These are phyloP conservation scores for Fusarium sp. DNA, from an alignment of 2,329 filamentous ascomycete genomes.

Conservation along the genomic window DNA sequence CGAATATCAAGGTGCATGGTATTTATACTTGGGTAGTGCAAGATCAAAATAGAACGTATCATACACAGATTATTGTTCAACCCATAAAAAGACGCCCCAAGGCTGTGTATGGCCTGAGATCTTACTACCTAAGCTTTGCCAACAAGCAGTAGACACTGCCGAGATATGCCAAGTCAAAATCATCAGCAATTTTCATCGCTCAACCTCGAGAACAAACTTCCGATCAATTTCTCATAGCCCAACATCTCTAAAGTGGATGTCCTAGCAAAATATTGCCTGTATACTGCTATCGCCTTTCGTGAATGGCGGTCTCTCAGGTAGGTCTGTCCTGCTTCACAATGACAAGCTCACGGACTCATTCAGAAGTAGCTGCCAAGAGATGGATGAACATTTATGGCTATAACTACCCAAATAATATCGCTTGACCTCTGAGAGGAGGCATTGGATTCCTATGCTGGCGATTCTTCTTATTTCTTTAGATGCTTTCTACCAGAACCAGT, in stretches of 20 bases:
- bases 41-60: not conserved
- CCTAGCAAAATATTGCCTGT: not conserved
- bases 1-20: not conserved
- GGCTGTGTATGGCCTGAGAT: too few species aligned
- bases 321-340: not conserved
- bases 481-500: accelerated
- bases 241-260: not conserved
- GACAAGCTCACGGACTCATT: not conserved
- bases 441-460: not conserved
- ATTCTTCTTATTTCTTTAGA: not conserved
- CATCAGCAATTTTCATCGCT: accelerated
- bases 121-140: not conserved
- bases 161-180: not conserved
- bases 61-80: not conserved
- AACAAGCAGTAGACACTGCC: not conserved
- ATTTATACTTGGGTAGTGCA: accelerated
- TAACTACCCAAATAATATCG: not conserved
- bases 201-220: too few species aligned
- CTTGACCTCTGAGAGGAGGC: not conserved
- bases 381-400: accelerated
- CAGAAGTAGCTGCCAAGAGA: not conserved
- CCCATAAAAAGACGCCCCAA: accelerated
- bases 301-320: not conserved
- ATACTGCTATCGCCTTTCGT: not conserved
- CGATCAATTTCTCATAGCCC: not conserved